Evolutionary conservation across 1,284 basidiomycete species (phyloP), one percentile per base, ranked within the genome.

Genomic region (Singerocomus inundabilis): DNA sequence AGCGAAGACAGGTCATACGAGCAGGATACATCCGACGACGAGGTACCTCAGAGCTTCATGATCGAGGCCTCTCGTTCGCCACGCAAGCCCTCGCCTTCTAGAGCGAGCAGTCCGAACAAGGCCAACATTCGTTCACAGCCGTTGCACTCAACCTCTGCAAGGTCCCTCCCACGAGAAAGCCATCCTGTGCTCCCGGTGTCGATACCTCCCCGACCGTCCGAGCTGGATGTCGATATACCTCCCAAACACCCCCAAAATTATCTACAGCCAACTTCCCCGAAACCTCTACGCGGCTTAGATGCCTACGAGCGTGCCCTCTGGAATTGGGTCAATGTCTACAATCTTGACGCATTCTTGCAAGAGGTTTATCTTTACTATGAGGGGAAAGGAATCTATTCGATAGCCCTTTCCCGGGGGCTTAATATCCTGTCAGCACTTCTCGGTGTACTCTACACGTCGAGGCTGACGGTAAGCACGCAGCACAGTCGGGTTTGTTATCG

Each of bases 291-390:
- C 41, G 89, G 91, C 4, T 66, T 95, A 50, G 88, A 92, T 61
- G 84, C 84, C 13, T 87, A 92, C 65, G 93, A 98, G 68, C 84
- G 84, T 57, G 96, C 96, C 0, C 68, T 98, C 37, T 99, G 97
- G 97, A 89, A 91, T 56, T 99, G 97, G 97, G 93, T 97, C 54
- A 99, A 99, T 66, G 92, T 98, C 8, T 92, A 93, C 63, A 96
- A 99, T 66, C 78, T 99, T 34, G 96, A 99, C 63, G 85, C 84
- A 7, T 99, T 97, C 69, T 71, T 99, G 29, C 92, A 96, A 72
- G 93, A 98, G 60, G 92, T 92, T 35, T 99, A 99, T 69, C 78
- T 80, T 44, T 99, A 98, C 69, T 99, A 99, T 66, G 87, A 92
- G 60, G 94, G 94, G 30, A 97, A 98, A 64, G 96, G 96, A 1